phyloP scores from a whole-genome alignment of 208 protist genomes.

The Acanthamoeba healyi region DNA sequence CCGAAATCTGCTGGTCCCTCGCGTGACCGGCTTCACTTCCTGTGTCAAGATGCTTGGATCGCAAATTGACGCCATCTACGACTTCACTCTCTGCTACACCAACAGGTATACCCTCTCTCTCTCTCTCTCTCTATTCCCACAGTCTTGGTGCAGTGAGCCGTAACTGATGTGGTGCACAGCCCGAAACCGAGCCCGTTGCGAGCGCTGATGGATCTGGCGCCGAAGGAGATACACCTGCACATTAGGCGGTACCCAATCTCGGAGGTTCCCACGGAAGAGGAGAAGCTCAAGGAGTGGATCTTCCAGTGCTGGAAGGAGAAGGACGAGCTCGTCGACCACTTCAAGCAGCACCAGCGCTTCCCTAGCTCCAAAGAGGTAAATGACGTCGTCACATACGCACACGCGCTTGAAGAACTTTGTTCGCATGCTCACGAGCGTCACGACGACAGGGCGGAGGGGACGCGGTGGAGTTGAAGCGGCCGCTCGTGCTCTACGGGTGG shows the following conservation, averaged over 20 bases:
- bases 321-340: constrained; percentile 59
- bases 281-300: constrained; percentile 34
- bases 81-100: constrained; percentile 65
- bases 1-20: constrained; percentile 68
- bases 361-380: not conserved
- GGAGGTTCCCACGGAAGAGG: constrained; percentile 13
- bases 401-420: no score
- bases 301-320: constrained; percentile 56
- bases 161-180: not conserved
- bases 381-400: not conserved
- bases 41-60: constrained; percentile 43
- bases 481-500: not conserved
- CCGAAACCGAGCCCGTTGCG: constrained; percentile 2
- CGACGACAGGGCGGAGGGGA: no score
- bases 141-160: not conserved
- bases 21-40: constrained; percentile 68
- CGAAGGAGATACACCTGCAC: constrained; percentile 42
- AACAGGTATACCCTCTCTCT: not conserved
- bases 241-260: constrained; percentile 42
- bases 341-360: constrained; percentile 58
- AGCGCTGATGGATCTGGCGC: constrained; percentile 26
- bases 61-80: constrained; percentile 73
- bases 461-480: not conserved
- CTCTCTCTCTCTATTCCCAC: not conserved
- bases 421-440: no score